Percentiles rank a stretch among this genome's conserved stretches.
phyloP scores from a whole-genome alignment of 768 basidiomycete species.

The Kwoniella dendrophila region DNA sequence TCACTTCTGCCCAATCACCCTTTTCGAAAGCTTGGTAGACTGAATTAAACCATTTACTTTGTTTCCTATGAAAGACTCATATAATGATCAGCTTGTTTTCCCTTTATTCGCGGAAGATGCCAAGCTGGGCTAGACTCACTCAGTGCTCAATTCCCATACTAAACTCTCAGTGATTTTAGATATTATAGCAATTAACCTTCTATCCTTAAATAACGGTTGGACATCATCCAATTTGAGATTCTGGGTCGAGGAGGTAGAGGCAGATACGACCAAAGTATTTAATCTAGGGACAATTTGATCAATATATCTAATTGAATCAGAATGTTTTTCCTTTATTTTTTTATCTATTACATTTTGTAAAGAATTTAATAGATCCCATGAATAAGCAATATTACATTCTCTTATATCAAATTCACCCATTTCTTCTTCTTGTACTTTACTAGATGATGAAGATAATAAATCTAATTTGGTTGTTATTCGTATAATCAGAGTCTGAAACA shows the following conservation, averaged over 20 bases:
- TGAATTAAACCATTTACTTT: slow-evolving; percentile 63
- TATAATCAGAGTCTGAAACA: slow-evolving; percentile 84
- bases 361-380: slow-evolving; percentile 75
- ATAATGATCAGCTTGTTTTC: slow-evolving; percentile 5
- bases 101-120: no score
- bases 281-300: slow-evolving; percentile 74
- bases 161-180: slow-evolving; percentile 71
- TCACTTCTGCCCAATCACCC: slow-evolving; percentile 63
- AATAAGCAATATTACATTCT: slow-evolving; percentile 75
- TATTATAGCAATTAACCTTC: slow-evolving; percentile 65
- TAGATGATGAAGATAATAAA: slow-evolving; percentile 43
- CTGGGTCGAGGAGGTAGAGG: slow-evolving; percentile 51
- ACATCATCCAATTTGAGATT: slow-evolving; percentile 30
- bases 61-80: slow-evolving; percentile 61
- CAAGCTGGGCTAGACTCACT: slow-evolving; percentile 65
- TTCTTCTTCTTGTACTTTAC: slow-evolving; percentile 28
- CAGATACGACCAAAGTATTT: slow-evolving; percentile 66
- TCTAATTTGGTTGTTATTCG: slow-evolving; percentile 77
- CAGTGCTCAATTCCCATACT: slow-evolving; percentile 64
- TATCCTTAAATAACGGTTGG: slow-evolving; percentile 53
- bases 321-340: slow-evolving; percentile 64
- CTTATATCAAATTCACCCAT: slow-evolving; percentile 22
- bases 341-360: slow-evolving; percentile 65
- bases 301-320: slow-evolving; percentile 77
- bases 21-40: slow-evolving; percentile 64